Evolutionary conservation across 2,329 filamentous ascomycete species (phyloP).

Genomic region (Claviceps fusiformis): DNA sequence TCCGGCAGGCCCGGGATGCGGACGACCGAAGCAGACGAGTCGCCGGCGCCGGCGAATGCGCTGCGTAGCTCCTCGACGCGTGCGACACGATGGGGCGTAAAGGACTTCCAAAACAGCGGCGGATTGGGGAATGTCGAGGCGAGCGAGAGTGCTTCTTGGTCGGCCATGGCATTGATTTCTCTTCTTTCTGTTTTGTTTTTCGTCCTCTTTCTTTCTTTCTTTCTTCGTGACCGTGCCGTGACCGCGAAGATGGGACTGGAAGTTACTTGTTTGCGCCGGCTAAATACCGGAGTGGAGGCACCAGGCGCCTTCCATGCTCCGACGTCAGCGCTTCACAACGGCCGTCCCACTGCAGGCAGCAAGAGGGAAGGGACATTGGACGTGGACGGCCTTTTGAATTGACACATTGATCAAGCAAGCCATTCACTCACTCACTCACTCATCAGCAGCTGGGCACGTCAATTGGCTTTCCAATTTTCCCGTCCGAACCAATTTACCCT

Average conservation of each 20-base stretch:
- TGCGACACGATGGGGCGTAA: slow-evolving; percentile 61
- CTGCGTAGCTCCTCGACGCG: slow-evolving; percentile 34
- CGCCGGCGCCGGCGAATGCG: slow-evolving; percentile 19
- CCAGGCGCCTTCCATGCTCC: neutral
- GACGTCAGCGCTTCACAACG: slow-evolving; percentile 16
- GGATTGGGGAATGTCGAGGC: slow-evolving; percentile 70
- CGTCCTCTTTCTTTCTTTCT: too few species aligned
- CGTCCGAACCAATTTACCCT: neutral
- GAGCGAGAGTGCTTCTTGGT: slow-evolving; percentile 31
- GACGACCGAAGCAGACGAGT: slow-evolving; percentile 13
- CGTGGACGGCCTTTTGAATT: neutral
- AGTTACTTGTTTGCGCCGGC: slow-evolving; percentile 7
- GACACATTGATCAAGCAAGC: too few species aligned
- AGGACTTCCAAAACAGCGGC: slow-evolving; percentile 80
- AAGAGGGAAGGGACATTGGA: too few species aligned
- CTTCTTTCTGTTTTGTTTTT: neutral
- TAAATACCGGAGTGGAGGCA: slow-evolving; percentile 6
- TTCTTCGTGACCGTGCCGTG: neutral
- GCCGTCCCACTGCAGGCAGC: too few species aligned
- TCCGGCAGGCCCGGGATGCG: slow-evolving; percentile 42
- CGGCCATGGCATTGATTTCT: slow-evolving; percentile 38
- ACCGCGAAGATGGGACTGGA: neutral
- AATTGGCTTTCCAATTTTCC: neutral
- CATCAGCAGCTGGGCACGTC: too few species aligned
- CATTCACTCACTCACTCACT: too few species aligned